Base-by-base conservation (phyloP, 768 basidiomycete species). In the Cubamyces lactineus region DNA sequence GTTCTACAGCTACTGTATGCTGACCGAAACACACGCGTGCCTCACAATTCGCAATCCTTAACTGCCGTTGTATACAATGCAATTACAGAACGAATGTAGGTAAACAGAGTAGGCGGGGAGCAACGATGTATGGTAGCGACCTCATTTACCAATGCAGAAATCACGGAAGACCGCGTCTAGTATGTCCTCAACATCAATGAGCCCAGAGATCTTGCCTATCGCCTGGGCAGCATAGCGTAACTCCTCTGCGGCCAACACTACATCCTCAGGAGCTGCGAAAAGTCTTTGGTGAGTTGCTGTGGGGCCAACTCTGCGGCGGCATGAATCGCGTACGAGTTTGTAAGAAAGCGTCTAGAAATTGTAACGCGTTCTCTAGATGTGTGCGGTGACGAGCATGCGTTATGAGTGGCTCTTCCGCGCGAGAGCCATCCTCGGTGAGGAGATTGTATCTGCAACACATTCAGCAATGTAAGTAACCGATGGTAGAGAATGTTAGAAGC, bases 141-240 rank as follows among this genome's bases (percentile, higher is more conserved):
- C 2, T 41, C 34, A 92, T 76, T 95, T 93, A 40, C 94, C 94
- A 53, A 96, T 92, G 70, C 94, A 96, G 73, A 96, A 96, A 53
- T 91, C 89, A 38, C 81, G 79, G 70, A 96, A 96, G 24, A 96
- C 82, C 19, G 84, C 83, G 60, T 94, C 92, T 21, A 96, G 73
- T 8, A 96, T 79, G 61, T 96, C 92, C 68, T 96, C 94, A 13
- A 88, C 85, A 48, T 87, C 88, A 57, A 96, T 87, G 8, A 82
- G 70, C 4, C 94, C 94, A 1, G 89, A 86, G n/a, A 96, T 86
- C 60, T 86, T 85, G 1, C 92, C 94, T n/a, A 96, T 82, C 4
- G 92, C 87, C 61, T 84, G 83, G 0, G 89, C 87, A 1, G 93
- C 94, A 70, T 94, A 93, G 24, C 94, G 85, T 24, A 96, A 79